Percentiles rank a stretch among this genome's conserved stretches.
Evolutionary conservation across 164 flowering plant genomes (phyloP).

Genomic region (Vitis rotundifolia): DNA sequence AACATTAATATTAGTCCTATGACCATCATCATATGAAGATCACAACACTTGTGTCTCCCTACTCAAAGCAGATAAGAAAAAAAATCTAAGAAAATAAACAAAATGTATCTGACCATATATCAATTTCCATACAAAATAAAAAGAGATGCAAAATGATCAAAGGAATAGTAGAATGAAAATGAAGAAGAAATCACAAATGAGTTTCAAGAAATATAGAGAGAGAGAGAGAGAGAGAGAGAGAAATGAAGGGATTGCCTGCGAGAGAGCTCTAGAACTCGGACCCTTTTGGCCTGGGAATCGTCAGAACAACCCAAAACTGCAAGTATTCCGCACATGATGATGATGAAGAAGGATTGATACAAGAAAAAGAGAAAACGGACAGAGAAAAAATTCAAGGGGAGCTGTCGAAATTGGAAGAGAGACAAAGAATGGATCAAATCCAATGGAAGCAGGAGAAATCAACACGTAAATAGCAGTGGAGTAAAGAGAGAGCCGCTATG

Average conservation of each 20-base stretch:
- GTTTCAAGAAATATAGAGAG: neutral
- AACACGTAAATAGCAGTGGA: neutral
- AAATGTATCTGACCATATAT: no score
- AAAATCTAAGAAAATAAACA: no score
- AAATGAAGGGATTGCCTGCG: slow-evolving; percentile 56
- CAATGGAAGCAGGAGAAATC: neutral
- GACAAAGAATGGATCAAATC: neutral
- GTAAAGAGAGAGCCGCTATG: neutral
- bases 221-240: neutral
- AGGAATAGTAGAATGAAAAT: neutral
- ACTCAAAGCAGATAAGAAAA: no score
- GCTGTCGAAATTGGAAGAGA: neutral
- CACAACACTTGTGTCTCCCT: no score
- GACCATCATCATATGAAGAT: no score
- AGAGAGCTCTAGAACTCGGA: slow-evolving; percentile 81
- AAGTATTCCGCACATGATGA: slow-evolving; percentile 78
- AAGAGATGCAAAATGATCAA: no score
- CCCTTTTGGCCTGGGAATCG: slow-evolving; percentile 75
- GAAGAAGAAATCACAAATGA: neutral
- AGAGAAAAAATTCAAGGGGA: neutral
- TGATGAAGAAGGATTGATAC: no score
- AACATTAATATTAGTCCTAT: no score
- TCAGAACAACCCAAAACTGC: slow-evolving; percentile 84
- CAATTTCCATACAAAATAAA: no score
- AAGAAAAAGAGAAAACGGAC: neutral